Evolutionary conservation across 257 asterid species (phyloP).

Genomic region (Nicotiana obtusifolia): DNA sequence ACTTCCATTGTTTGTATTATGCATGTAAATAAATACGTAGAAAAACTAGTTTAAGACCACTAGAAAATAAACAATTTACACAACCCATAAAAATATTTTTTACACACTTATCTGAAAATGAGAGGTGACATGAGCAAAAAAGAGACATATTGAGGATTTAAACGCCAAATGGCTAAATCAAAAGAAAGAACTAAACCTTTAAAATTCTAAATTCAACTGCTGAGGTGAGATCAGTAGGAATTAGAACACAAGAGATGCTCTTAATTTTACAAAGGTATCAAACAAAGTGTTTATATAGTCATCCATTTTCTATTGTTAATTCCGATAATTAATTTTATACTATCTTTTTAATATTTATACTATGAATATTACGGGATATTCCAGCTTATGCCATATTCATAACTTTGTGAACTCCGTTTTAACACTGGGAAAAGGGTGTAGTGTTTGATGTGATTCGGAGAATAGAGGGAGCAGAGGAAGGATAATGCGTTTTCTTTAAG

Average conservation of each 20-base stretch:
- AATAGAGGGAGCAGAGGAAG: no score
- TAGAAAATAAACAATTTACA: background rate
- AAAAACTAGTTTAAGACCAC: background rate
- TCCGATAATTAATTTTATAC: background rate
- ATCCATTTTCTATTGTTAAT: background rate
- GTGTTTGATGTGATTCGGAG: no score
- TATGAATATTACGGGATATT: background rate
- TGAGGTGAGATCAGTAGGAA: background rate
- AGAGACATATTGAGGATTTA: background rate
- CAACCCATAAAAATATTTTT: background rate
- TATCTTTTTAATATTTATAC: background rate
- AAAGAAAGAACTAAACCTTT: background rate
- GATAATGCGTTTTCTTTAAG: no score
- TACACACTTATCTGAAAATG: background rate
- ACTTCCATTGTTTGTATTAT: background rate
- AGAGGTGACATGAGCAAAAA: background rate
- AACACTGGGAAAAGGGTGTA: background rate
- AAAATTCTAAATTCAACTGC: background rate
- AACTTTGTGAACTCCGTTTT: background rate
- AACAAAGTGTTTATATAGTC: background rate
- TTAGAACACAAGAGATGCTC: background rate
- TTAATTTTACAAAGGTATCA: slow-evolving; percentile 5
- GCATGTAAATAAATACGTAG: background rate
- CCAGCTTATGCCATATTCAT: background rate
- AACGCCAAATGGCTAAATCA: background rate